Percentiles rank a stretch among this genome's conserved stretches.
Evolutionary conservation across 352 stramenopile species (phyloP).

Genomic region (Albugo candida): DNA sequence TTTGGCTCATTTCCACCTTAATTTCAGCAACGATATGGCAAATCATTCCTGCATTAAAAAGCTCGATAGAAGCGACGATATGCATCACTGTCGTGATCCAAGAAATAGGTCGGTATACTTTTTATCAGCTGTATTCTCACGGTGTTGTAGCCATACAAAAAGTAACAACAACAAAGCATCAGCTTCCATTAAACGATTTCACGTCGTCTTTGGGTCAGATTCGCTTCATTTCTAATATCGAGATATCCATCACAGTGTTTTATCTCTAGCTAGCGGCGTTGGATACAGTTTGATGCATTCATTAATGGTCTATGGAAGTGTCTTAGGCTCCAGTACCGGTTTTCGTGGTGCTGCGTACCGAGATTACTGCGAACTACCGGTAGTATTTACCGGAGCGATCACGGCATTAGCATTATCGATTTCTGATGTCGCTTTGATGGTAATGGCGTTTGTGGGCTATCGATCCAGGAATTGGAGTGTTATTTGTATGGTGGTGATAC

Average conservation of each 20-base stretch:
- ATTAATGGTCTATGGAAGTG: slow-evolving; percentile 68
- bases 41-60: slow-evolving; percentile 53
- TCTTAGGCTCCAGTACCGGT: slow-evolving; percentile 45
- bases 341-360: slow-evolving; percentile 54
- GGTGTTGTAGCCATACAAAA: slow-evolving; percentile 52
- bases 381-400: slow-evolving; percentile 44
- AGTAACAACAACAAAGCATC: slow-evolving; percentile 50
- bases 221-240: neutral
- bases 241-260: neutral
- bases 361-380: slow-evolving; percentile 45
- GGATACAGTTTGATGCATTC: slow-evolving; percentile 70
- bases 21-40: slow-evolving; percentile 53
- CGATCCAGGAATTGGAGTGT: slow-evolving; percentile 29
- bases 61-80: slow-evolving; percentile 54
- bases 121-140: slow-evolving; percentile 61
- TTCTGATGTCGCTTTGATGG: slow-evolving; percentile 62
- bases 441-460: slow-evolving; percentile 67
- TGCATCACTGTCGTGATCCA: slow-evolving; percentile 44
- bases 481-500: slow-evolving; percentile 30
- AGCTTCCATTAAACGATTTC: slow-evolving; percentile 69
- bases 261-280: slow-evolving; percentile 37
- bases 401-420: slow-evolving; percentile 56
- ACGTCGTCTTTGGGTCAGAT: slow-evolving; percentile 48
- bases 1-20: slow-evolving; percentile 65
- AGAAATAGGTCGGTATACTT: slow-evolving; percentile 40